Evolutionary conservation across 208 protist species (phyloP).

Genomic region (Crithidia bombi): DNA sequence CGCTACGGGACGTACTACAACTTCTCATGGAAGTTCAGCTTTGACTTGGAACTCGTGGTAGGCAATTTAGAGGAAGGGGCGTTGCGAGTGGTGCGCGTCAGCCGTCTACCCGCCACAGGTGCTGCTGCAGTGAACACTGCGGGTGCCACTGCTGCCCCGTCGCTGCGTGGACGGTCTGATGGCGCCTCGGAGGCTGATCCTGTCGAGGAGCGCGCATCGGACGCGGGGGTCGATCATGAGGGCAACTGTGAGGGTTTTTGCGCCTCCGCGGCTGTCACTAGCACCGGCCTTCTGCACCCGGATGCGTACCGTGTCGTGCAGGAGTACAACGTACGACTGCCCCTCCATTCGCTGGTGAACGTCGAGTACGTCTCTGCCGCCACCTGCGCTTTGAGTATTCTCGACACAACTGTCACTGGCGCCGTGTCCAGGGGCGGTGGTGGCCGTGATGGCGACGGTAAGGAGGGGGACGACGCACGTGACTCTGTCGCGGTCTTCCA

Average conservation of each 20-base stretch:
- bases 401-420: neutral
- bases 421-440: neutral
- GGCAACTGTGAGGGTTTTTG: neutral
- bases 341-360: conserved; percentile 72
- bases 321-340: conserved; percentile 50
- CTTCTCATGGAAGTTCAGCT: conserved; percentile 88
- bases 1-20: conserved; percentile 50
- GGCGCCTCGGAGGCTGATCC: neutral
- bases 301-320: conserved; percentile 23
- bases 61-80: conserved; percentile 67
- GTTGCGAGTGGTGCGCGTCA: conserved; percentile 61
- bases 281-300: neutral
- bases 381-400: conserved; percentile 34
- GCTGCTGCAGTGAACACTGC: neutral
- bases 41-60: conserved; percentile 64
- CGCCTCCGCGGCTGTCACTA: neutral
- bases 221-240: neutral
- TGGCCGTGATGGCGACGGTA: neutral
- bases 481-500: conserved; percentile 10
- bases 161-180: neutral
- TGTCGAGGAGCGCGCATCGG: neutral
- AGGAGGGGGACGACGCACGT: neutral
- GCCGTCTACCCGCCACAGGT: neutral
- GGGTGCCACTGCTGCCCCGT: neutral
- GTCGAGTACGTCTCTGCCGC: conserved; percentile 85